These are phyloP conservation scores for Tremella mesenterica DNA, from an alignment of 768 basidiomycete species.

Conservation along the genomic window DNA sequence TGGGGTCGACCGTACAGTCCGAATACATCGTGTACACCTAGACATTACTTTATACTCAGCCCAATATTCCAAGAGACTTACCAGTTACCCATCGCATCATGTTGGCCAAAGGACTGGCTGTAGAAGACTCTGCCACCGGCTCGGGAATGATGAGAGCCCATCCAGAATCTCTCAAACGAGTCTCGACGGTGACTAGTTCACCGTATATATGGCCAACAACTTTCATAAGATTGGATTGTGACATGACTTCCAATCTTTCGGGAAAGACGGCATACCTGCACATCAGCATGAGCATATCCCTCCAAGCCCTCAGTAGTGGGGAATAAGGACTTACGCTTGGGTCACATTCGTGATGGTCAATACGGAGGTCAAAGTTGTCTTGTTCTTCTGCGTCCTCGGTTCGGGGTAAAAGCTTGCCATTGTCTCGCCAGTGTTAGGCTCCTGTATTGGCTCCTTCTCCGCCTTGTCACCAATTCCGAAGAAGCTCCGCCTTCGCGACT, in stretches of 20 bases:
- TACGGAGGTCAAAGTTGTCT: constrained; percentile 63
- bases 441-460: constrained; percentile 26
- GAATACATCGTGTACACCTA: constrained; percentile 77
- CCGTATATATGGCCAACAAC: constrained; percentile 75
- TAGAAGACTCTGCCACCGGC: constrained; percentile 13
- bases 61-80: too few relatives aligned
- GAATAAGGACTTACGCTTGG: constrained; percentile 54
- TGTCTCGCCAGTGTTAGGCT: constrained; percentile 31
- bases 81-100: constrained; percentile 87
- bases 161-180: constrained; percentile 55
- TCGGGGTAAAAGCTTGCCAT: constrained; percentile 45
- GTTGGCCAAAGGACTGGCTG: constrained; percentile 56
- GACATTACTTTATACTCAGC: too few relatives aligned
- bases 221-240: constrained; percentile 80
- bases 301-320: background rate
- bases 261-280: constrained; percentile 73
- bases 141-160: constrained; percentile 92
- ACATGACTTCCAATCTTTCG: constrained; percentile 85
- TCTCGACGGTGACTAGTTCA: constrained; percentile 61
- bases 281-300: constrained; percentile 2
- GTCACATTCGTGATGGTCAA: constrained; percentile 62
- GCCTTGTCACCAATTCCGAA: constrained; percentile 37
- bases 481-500: constrained; percentile 55
- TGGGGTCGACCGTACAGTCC: constrained; percentile 79
- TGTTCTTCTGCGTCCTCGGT: constrained; percentile 46